Base-by-base conservation (phyloP, 1,284 basidiomycete genomes). In the Fistulinella staudtii region DNA sequence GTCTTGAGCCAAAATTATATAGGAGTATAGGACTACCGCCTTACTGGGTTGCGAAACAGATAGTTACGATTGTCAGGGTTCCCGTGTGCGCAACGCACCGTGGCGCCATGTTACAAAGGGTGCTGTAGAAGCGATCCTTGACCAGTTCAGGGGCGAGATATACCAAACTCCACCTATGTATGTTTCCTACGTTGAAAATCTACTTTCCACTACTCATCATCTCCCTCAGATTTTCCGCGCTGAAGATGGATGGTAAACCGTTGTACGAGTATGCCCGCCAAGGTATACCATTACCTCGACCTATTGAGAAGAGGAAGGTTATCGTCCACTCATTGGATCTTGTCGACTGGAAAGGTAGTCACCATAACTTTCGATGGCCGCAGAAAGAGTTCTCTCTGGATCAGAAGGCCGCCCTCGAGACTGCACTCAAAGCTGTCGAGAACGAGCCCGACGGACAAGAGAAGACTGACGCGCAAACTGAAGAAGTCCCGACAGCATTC, bases 211-310 rank as follows among this genome's bases (percentile, higher is more conserved):
- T 15, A 39, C 46, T 41, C 21, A 50, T n/a, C n/a, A 43, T 50
- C 39, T 30, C 25, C 46, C 9, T 27, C 48, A 97, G 93, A 63
- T 99, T 95, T 69, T 99, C 95, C 10, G 96, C 96, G 0, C 73
- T 99, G 33, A 95, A 97, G 66, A 99, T 99, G 91, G 93, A 99
- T 56, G 96, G 96, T 2, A 93, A 82, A 66, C 89, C 92, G 2
- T 66, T 99, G 23, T 94, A 99, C 65, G 95, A 99, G 59, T 99
- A 99, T 62, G 96, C 96, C 11, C 81, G 96, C 4, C 79, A 88
- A 59, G 88, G 87, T 9, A 85, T 87, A 40, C 90, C 93, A 0
- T 77, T 99, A 13, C 96, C 96, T 17, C 81, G 94, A 9, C 89
- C 94, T 5, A 96, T 99, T 51, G 91, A 94, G 56, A 67, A 85